Percentiles rank a stretch among this genome's conserved stretches.
Evolutionary conservation across 2,329 filamentous ascomycete species (phyloP).

Genomic region (Stachybotrys elegans): DNA sequence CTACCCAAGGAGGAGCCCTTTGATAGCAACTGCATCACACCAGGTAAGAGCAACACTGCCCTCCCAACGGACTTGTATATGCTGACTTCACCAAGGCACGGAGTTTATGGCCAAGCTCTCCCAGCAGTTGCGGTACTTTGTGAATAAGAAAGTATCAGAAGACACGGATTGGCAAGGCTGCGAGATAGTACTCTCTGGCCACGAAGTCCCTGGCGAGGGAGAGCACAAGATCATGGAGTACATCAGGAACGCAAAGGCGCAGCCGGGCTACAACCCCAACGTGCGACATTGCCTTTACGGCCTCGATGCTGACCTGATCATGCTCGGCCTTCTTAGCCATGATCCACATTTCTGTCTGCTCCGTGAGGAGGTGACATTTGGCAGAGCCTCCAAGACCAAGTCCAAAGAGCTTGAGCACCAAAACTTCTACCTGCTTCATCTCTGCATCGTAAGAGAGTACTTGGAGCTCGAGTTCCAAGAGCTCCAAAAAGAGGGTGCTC

Average conservation of each 20-base stretch:
- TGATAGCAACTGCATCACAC: conserved; percentile 98
- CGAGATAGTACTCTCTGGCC: conserved; percentile 91
- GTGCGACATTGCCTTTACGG: conserved; percentile 96
- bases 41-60: no score
- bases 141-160: conserved; percentile 97
- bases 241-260: conserved; percentile 94
- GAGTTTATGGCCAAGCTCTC: conserved; percentile 98
- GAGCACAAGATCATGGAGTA: conserved; percentile 99
- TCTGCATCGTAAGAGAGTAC: conserved; percentile 97
- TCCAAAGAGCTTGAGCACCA: conserved; percentile 97
- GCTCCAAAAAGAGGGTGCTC: conserved; percentile 64
- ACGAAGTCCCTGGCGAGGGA: conserved; percentile 95
- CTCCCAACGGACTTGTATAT: no score
- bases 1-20: conserved; percentile 94
- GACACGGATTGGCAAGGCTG: conserved; percentile 97
- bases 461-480: conserved; percentile 96
- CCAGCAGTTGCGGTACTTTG: conserved; percentile 91
- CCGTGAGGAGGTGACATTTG: conserved; percentile 96
- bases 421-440: conserved; percentile 95
- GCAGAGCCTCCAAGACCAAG: conserved; percentile 78
- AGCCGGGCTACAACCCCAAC: conserved; percentile 87
- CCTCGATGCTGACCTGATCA: conserved; percentile 95
- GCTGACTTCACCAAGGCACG: conserved; percentile 47
- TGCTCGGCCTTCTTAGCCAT: conserved; percentile 94
- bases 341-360: conserved; percentile 97